These are phyloP conservation scores for Candida germanica DNA, from an alignment of 805 yeast genomes.

Conservation along the genomic window DNA sequence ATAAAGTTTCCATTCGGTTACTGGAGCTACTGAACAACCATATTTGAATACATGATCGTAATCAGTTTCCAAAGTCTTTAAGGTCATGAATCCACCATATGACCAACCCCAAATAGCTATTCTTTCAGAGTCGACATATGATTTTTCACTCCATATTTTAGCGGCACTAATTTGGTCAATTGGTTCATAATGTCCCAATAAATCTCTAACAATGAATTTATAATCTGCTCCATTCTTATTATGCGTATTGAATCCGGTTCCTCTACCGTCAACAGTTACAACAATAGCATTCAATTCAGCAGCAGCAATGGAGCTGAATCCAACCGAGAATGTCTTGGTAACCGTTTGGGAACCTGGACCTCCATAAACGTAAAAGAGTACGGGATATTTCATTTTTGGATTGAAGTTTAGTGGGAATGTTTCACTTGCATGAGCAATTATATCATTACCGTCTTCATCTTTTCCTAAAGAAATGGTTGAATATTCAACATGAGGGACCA, in stretches of 20 bases:
- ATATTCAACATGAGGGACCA: conserved; percentile 54
- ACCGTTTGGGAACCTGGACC: conserved; percentile 95
- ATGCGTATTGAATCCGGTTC: conserved; percentile 84
- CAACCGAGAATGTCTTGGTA: conserved; percentile 52
- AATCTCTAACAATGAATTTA: conserved; percentile 77
- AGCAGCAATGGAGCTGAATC: conserved; percentile 73
- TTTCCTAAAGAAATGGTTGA: conserved; percentile 52
- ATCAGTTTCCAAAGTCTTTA: conserved; percentile 85
- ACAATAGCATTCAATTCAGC: conserved; percentile 79
- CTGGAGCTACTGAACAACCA: conserved; percentile 97
- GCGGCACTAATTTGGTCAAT: conserved; percentile 87
- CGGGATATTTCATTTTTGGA: conserved; percentile 65
- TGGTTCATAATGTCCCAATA: conserved; percentile 79
- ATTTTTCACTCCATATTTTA: conserved; percentile 55
- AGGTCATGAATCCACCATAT: conserved; percentile 91
- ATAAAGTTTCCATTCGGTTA: conserved; percentile 88
- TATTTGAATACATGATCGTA: conserved; percentile 70
- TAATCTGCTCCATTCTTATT: conserved; percentile 50
- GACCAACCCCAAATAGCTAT: conserved; percentile 98
- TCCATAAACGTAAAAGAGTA: conserved; percentile 86
- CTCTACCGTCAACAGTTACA: conserved; percentile 95
- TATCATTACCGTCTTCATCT: conserved; percentile 45
- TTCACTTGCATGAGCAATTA: conserved; percentile 65
- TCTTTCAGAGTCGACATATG: conserved; percentile 59
- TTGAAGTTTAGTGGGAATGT: conserved; percentile 75